phyloP scores from a whole-genome alignment of 2,329 filamentous ascomycete genomes.

The Escovopsis sp. region DNA sequence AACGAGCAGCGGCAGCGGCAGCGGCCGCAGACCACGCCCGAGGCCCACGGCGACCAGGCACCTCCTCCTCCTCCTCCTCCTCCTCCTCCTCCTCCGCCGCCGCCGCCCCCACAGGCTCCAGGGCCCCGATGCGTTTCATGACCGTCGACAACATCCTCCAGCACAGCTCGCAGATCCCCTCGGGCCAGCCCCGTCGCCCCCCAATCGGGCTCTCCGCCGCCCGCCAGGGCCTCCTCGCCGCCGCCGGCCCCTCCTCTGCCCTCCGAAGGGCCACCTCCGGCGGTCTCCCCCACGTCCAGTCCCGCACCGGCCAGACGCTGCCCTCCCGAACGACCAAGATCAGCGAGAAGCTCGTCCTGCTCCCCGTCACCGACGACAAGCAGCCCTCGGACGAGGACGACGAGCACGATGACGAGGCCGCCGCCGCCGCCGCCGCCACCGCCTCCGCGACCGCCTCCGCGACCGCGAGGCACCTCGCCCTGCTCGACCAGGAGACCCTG shows the following conservation, averaged over 20 bases:
- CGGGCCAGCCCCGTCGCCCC: conserved; percentile 70
- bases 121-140: conserved; percentile 55
- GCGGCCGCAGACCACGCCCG: conserved; percentile 18
- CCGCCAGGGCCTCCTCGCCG: conserved; percentile 15
- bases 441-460: too few species aligned
- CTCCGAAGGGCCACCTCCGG: conserved; percentile 18
- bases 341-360: conserved; percentile 88
- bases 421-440: too few species aligned
- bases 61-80: conserved; percentile 13
- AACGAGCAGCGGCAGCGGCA: too few species aligned
- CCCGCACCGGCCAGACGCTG: conserved; percentile 41
- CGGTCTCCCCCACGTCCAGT: conserved; percentile 24
- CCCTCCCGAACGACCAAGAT: conserved; percentile 85
- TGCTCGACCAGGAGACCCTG: conserved; percentile 43
- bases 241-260: conserved; percentile 5
- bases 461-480: conserved; percentile 18
- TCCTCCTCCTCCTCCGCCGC: conserved; percentile 15
- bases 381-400: conserved; percentile 19
- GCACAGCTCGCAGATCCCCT: conserved; percentile 87
- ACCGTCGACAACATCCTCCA: conserved; percentile 90
- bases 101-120: too few species aligned
- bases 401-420: conserved; percentile 42
- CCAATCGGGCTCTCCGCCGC: conserved; percentile 31
- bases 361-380: conserved; percentile 62
- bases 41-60: conserved; percentile 18